Conservation (phyloP, 2,329 filamentous ascomycete genomes). For the Aspergillus oerlinghausenensis region DNA sequence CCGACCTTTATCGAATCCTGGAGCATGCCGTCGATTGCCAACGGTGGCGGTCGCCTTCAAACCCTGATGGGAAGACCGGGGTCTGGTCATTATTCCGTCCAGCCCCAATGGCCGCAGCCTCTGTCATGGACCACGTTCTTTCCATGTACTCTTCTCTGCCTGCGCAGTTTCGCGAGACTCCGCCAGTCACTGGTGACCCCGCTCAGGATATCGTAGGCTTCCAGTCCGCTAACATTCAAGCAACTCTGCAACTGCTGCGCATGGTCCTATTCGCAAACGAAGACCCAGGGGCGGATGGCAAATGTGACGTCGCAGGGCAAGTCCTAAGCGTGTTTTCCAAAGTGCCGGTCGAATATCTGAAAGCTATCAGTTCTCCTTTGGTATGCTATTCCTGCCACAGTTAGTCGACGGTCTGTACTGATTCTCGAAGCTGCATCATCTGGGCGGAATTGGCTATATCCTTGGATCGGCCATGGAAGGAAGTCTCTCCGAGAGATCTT, state of each 20-base stretch:
- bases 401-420: not conserved
- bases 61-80: not conserved
- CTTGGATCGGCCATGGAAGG: not conserved
- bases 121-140: not conserved
- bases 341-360: not conserved
- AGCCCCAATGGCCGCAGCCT: not conserved
- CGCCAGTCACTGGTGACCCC: not conserved
- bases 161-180: not conserved
- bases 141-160: not conserved
- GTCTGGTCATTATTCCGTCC: not conserved
- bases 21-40: not conserved
- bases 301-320: not conserved
- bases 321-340: not conserved
- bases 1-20: slow-evolving; percentile 1
- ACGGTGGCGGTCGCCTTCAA: not conserved
- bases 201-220: not conserved
- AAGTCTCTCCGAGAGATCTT: not conserved
- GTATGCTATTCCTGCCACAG: not conserved
- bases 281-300: not conserved
- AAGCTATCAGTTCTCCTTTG: not conserved
- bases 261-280: not conserved
- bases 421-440: not conserved
- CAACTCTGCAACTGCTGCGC: not conserved
- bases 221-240: not conserved
- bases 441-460: not conserved